A percentile compares a stretch with the other conserved stretches of the same genome.
Evolutionary conservation across 768 basidiomycete species (phyloP).

Genomic region (Daedaleopsis sinensis): DNA sequence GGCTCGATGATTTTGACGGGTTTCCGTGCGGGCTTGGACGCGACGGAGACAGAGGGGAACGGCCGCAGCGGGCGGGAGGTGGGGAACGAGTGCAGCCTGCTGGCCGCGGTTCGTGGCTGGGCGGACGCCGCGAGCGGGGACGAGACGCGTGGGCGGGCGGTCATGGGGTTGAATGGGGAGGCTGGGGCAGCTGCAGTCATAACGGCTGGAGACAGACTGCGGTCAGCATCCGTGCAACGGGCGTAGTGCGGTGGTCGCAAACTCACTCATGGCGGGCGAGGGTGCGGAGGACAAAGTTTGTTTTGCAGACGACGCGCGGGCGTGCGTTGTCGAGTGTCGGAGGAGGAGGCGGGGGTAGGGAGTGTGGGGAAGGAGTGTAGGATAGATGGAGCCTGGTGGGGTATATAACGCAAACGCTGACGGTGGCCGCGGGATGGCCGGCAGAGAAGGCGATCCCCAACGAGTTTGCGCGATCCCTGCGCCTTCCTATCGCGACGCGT

Average conservation of each 20-base stretch:
- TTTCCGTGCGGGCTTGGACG: conserved; percentile 29
- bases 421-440: not conserved
- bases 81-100: conserved; percentile 58
- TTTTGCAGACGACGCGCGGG: not conserved
- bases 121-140: conserved; percentile 62
- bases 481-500: conserved; percentile 1
- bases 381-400: not conserved
- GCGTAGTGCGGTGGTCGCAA: conserved; percentile 53
- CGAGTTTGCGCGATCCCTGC: not conserved
- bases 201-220: conserved; percentile 19
- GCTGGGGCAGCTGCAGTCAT: conserved; percentile 24
- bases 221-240: not conserved
- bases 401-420: conserved; percentile 11
- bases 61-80: conserved; percentile 78
- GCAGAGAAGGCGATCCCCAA: conserved; percentile 13
- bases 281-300: not conserved
- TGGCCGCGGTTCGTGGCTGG: conserved; percentile 37
- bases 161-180: conserved; percentile 22
- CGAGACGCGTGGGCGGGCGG: conserved; percentile 43
- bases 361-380: not conserved
- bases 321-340: not conserved
- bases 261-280: conserved; percentile 27
- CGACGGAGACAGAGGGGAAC: conserved; percentile 58
- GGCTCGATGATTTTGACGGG: conserved; percentile 80
- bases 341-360: not conserved